Evolutionary conservation across 2,329 filamentous ascomycete genomes (phyloP).

Genomic region (Lecanicillium sp.): DNA sequence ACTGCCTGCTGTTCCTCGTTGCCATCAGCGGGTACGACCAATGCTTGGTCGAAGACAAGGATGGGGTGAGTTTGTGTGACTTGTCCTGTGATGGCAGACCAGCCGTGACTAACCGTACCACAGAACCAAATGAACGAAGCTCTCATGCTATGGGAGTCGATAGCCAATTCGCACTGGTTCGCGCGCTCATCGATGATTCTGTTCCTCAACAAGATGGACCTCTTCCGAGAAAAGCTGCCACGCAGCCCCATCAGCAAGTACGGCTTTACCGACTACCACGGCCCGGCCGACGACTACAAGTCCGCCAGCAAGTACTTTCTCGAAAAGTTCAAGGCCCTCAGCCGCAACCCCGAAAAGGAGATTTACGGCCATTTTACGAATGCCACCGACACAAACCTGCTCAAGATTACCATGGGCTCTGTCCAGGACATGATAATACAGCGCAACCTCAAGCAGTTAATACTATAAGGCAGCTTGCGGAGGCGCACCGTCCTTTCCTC

Average conservation of each 20-base stretch:
- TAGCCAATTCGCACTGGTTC: constrained; percentile 83
- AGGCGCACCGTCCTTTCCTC: not conserved
- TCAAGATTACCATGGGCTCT: constrained; percentile 80
- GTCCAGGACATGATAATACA: constrained; percentile 87
- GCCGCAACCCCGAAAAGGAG: constrained; percentile 58
- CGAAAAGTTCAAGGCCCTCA: constrained; percentile 71
- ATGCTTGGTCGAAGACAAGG: constrained; percentile 91
- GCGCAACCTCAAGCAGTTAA: constrained; percentile 72
- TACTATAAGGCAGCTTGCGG: constrained; percentile 40
- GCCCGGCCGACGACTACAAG: constrained; percentile 63
- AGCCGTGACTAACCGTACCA: constrained; percentile 10
- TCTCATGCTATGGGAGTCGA: constrained; percentile 78
- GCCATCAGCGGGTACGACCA: constrained; percentile 96
- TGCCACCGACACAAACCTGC: constrained; percentile 60
- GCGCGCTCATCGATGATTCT: constrained; percentile 73
- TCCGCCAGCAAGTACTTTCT: constrained; percentile 74
- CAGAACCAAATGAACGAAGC: constrained; percentile 91
- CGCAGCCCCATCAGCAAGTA: constrained; percentile 65
- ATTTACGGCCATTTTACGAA: constrained; percentile 58
- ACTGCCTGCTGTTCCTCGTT: constrained; percentile 85
- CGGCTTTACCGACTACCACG: constrained; percentile 72
- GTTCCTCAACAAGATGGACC: constrained; percentile 82
- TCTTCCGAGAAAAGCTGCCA: constrained; percentile 70
- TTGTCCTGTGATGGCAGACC: too few species aligned
- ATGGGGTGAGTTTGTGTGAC: constrained; percentile 84